Evolutionary conservation across 2,329 filamentous ascomycete genomes (phyloP).

Genomic region (Fusarium pininemorale): DNA sequence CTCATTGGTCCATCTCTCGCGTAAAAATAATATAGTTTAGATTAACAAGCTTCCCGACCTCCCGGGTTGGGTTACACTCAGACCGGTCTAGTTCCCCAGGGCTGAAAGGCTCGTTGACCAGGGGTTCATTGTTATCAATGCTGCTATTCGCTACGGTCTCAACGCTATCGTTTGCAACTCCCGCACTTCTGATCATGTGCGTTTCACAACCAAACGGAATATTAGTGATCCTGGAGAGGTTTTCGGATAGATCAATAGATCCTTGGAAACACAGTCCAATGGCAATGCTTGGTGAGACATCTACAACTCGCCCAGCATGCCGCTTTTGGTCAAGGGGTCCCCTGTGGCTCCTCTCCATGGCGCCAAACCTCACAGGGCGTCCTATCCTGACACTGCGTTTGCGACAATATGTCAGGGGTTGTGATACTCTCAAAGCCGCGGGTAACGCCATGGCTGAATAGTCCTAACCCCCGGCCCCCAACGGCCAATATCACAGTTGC

Average conservation of each 20-base stretch:
- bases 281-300: background rate
- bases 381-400: background rate
- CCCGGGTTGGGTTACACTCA: conserved; percentile 22
- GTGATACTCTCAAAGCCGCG: conserved; percentile 1
- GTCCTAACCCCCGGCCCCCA: background rate
- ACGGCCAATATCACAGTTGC: conserved; percentile 8
- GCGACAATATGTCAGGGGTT: conserved; percentile 12
- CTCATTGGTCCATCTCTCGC: conserved; percentile 4
- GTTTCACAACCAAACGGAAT: conserved; percentile 8
- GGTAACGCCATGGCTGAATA: conserved; percentile 26
- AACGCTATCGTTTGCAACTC: conserved; percentile 8
- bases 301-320: conserved; percentile 18
- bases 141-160: background rate
- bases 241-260: background rate
- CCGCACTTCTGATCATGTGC: conserved; percentile 1
- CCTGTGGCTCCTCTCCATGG: conserved; percentile 2
- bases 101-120: conserved; percentile 29
- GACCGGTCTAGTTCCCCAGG: conserved; percentile 25
- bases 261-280: background rate
- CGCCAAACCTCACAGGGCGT: conserved; percentile 18
- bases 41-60: conserved; percentile 6
- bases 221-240: background rate
- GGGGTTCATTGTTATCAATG: background rate
- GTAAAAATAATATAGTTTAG: background rate
- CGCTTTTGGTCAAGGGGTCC: conserved; percentile 12